Conservation (phyloP, 495 filamentous ascomycete species). For the Friedmanniomyces simplex region DNA sequence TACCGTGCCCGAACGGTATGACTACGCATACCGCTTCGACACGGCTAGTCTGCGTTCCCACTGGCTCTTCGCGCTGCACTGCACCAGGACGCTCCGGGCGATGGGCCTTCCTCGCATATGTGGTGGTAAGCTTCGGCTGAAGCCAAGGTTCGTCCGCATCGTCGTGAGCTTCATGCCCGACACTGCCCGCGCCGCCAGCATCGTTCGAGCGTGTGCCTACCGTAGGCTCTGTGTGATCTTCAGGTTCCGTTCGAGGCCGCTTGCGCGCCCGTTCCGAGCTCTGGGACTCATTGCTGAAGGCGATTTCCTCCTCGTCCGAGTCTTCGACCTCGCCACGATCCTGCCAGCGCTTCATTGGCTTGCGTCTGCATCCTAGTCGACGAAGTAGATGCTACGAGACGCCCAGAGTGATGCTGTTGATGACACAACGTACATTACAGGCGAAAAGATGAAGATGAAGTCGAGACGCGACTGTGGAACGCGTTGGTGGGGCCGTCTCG, state of each 20-base stretch:
- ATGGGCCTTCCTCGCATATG: background rate
- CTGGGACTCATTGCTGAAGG: constrained; percentile 4
- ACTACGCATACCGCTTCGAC: background rate
- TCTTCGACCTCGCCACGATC: constrained; percentile 23
- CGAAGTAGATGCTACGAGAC: background rate
- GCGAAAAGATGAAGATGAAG: background rate
- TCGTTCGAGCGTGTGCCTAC: background rate
- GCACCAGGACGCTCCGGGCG: background rate
- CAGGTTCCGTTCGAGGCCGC: background rate
- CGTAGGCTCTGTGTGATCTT: background rate
- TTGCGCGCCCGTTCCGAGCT: constrained; percentile 6
- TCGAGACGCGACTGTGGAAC: constrained; percentile 5
- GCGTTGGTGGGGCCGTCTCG: background rate
- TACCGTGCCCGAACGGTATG: background rate
- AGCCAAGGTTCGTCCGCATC: background rate
- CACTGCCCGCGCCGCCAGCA: background rate
- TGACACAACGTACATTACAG: background rate
- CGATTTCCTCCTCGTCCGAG: constrained; percentile 24
- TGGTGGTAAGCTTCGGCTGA: background rate
- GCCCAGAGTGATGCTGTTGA: background rate
- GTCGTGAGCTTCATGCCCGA: background rate
- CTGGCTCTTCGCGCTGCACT: background rate
- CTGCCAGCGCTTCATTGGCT: constrained; percentile 19
- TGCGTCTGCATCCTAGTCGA: constrained; percentile 2
- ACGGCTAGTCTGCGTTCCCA: background rate